These are phyloP conservation scores for Areca catechu DNA, from an alignment of 176 grass and related monocot genomes.

Conservation along the genomic window DNA sequence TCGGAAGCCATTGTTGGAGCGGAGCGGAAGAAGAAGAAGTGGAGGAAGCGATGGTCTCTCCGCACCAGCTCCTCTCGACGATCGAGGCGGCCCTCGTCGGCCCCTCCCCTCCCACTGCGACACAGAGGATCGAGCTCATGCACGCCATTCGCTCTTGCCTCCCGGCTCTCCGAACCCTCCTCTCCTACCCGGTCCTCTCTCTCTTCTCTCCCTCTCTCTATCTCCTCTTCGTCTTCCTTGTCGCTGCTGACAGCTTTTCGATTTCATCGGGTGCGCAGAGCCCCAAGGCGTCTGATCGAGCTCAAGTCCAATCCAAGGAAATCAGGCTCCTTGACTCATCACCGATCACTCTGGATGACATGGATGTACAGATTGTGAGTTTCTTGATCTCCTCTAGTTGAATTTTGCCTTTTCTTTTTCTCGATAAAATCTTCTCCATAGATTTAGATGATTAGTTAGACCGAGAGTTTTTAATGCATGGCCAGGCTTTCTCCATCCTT, in stretches of 20 bases:
- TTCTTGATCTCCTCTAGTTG: not conserved
- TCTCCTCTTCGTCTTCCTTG: not conserved
- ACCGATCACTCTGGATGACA: slow-evolving; percentile 71
- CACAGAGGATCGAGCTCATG: slow-evolving; percentile 76
- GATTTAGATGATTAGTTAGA: too few species aligned
- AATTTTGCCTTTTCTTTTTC: not conserved
- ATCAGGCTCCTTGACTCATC: slow-evolving; percentile 56
- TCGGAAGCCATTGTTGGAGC: too few species aligned
- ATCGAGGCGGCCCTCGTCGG: slow-evolving; percentile 72
- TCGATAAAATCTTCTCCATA: not conserved
- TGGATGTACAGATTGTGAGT: slow-evolving; percentile 79
- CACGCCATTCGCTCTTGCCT: slow-evolving; percentile 70
- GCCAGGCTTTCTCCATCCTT: too few species aligned
- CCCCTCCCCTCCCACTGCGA: slow-evolving; percentile 52
- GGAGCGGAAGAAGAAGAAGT: not conserved
- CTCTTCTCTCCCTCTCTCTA: not conserved
- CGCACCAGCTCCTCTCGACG: slow-evolving; percentile 48
- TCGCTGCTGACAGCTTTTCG: not conserved
- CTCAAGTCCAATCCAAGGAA: slow-evolving; percentile 72
- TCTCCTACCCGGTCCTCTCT: slow-evolving; percentile 49
- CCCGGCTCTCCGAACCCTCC: slow-evolving; percentile 45
- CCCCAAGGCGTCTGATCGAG: slow-evolving; percentile 72
- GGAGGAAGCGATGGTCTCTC: slow-evolving; percentile 34
- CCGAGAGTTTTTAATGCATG: too few species aligned
- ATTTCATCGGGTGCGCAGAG: slow-evolving; percentile 34